Percentiles rank a stretch among this genome's conserved stretches.
phyloP scores from a whole-genome alignment of 768 basidiomycete genomes.

The Mycena metata region DNA sequence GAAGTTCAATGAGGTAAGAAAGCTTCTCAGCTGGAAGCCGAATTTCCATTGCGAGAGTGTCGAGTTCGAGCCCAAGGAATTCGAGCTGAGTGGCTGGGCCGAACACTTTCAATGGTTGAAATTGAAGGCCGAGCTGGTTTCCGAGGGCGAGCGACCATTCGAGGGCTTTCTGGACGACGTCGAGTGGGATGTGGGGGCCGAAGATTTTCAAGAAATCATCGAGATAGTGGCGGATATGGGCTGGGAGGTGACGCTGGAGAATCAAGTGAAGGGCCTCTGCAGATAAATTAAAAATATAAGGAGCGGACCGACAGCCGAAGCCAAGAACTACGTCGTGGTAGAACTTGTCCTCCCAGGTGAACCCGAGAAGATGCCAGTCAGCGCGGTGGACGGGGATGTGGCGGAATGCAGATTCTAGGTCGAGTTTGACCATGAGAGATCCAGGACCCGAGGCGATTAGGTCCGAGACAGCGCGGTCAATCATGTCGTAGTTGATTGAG shows the following conservation, averaged over 20 bases:
- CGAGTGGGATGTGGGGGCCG: background rate
- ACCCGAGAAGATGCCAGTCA: slow-evolving; percentile 15
- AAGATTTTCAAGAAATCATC: background rate
- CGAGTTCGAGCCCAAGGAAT: too few relatives aligned
- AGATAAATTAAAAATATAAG: too few relatives aligned
- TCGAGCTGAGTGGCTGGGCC: too few relatives aligned
- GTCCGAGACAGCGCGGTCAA: background rate
- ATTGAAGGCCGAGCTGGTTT: too few relatives aligned
- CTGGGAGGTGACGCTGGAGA: too few relatives aligned
- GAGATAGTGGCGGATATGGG: background rate
- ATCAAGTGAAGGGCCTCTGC: too few relatives aligned
- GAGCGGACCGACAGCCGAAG: background rate
- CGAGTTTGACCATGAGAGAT: slow-evolving; percentile 19
- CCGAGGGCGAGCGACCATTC: background rate
- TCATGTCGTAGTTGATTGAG: slow-evolving; percentile 22
- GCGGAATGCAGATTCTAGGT: slow-evolving; percentile 3
- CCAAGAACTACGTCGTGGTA: background rate
- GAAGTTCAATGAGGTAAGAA: too few relatives aligned
- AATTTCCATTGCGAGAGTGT: too few relatives aligned
- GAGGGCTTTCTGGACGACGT: background rate
- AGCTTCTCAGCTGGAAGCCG: too few relatives aligned
- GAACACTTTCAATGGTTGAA: too few relatives aligned
- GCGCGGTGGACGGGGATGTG: slow-evolving; percentile 17
- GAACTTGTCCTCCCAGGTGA: too few relatives aligned
- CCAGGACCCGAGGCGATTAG: slow-evolving; percentile 10